Conservation (phyloP, 306 rosid species). For the Cicer pinnatifidum region DNA sequence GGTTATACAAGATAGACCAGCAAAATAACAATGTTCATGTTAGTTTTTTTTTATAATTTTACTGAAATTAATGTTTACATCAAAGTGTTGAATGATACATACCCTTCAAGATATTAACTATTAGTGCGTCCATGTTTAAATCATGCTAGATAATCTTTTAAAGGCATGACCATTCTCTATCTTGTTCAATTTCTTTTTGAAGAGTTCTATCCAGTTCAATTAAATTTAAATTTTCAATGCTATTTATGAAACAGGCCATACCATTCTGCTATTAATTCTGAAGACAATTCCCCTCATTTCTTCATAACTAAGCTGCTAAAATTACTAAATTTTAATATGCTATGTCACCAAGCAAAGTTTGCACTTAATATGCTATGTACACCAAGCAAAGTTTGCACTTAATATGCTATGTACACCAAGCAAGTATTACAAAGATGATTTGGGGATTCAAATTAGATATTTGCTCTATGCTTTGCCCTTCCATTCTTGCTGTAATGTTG, state of each 20-base stretch:
- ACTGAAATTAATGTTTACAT: conserved; percentile 15
- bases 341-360: no score
- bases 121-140: conserved; percentile 3
- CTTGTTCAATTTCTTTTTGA: neutral
- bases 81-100: conserved; percentile 11
- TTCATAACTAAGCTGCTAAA: conserved; percentile 28
- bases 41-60: neutral
- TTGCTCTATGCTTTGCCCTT: conserved; percentile 22
- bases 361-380: neutral
- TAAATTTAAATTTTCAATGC: neutral
- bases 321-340: neutral
- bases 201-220: neutral
- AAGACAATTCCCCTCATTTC: neutral
- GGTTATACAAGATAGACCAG: conserved; percentile 2
- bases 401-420: neutral
- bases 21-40: neutral
- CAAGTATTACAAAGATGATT: conserved; percentile 18
- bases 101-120: neutral
- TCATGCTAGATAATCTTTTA: neutral
- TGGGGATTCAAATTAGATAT: conserved; percentile 21
- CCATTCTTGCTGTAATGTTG: neutral
- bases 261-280: conserved; percentile 10
- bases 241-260: conserved; percentile 7
- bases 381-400: neutral
- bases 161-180: neutral